Conservation (phyloP, 495 filamentous ascomycete species). For the Neurospora terricola region DNA sequence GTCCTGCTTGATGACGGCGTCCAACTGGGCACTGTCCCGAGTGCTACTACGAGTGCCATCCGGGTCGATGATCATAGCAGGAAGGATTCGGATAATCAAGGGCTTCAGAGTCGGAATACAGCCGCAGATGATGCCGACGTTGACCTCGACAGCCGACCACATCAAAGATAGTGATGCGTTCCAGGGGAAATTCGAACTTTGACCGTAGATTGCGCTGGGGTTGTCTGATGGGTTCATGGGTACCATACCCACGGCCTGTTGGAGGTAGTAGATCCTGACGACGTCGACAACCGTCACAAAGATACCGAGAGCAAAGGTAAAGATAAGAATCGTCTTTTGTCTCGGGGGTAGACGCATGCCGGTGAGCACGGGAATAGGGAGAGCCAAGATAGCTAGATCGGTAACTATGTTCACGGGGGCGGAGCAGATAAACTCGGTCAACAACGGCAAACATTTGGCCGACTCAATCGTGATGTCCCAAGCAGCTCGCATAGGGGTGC, state of each 20-base stretch:
- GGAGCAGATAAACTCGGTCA: slow-evolving; percentile 75
- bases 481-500: slow-evolving; percentile 57
- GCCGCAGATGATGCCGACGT: slow-evolving; percentile 77
- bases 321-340: slow-evolving; percentile 73
- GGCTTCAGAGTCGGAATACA: slow-evolving; percentile 87
- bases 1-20: background rate
- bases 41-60: slow-evolving; percentile 20
- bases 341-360: slow-evolving; percentile 71
- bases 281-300: slow-evolving; percentile 87
- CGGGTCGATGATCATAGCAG: slow-evolving; percentile 52
- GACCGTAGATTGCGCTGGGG: slow-evolving; percentile 21
- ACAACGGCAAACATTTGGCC: slow-evolving; percentile 57
- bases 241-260: slow-evolving; percentile 49
- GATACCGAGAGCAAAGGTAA: slow-evolving; percentile 73
- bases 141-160: slow-evolving; percentile 90
- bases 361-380: slow-evolving; percentile 83
- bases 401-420: slow-evolving; percentile 77
- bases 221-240: slow-evolving; percentile 17
- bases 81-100: slow-evolving; percentile 64
- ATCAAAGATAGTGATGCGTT: slow-evolving; percentile 78
- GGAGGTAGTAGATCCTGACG: slow-evolving; percentile 78
- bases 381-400: slow-evolving; percentile 70
- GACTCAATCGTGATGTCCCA: slow-evolving; percentile 36
- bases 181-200: slow-evolving; percentile 42
- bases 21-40: slow-evolving; percentile 1